Evolutionary conservation across 106 monocot species (phyloP), one percentile per base, ranked within the genome.

Genomic region (Phalaenopsis equestris): DNA sequence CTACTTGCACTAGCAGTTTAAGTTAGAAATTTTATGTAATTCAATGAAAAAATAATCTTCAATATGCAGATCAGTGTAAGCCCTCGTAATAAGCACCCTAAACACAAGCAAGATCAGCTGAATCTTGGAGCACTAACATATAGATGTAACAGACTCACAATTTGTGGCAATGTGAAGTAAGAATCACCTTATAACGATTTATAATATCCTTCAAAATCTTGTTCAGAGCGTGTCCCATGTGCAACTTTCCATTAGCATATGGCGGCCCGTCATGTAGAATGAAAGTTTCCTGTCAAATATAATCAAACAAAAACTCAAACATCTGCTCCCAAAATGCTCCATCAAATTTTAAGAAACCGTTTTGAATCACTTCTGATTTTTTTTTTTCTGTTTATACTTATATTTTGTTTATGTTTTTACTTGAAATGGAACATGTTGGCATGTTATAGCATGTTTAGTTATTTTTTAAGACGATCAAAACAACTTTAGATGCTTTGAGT

Each of bases 201-300:
- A 98, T 94, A 36, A 98, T 92, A 82, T 98, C 97, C 88, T 98
- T 98, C 75, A 98, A 85, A 85, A 98, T 92, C 86, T 98, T 98
- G 84, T 98, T 98, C 81, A 98, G 80, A 46, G 97, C 97, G 89
- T 98, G 97, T 23, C 97, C 97, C 90, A 94, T 92, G 65, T 98
- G 97, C 19, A 98, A 85, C 81, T 83, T 89, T n/a, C 97, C 97
- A 81, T 98, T 98, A 6, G 97, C 97, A 89, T 98, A 98, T 56
- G 97, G 97, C 75, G 97, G 97, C 17, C 97, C 97, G 86, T 98
- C 97, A 85, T 98, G 97, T 36, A 98, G 86, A 84, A 94, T 84
- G 80, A 94, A 98, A 23, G 77, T 86, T 76, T 81, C 88, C 97
- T 98, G 89, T 37, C 21, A 85, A 82, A 78, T 36, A 87, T 23